phyloP scores from a whole-genome alignment of 768 basidiomycete genomes.

The Boletus eberwhitei region DNA sequence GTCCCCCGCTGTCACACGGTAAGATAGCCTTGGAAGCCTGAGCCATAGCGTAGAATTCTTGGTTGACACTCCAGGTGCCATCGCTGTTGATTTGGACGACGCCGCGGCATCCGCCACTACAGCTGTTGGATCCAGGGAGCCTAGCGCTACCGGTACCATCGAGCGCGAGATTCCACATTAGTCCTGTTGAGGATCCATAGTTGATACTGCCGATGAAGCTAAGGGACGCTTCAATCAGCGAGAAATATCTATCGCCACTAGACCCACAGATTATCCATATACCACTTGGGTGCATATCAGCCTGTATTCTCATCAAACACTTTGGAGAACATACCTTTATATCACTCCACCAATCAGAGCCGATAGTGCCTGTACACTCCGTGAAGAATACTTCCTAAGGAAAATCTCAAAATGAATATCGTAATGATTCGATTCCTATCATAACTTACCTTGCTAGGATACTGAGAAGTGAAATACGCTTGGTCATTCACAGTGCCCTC shows the following conservation, averaged over 20 bases:
- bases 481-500: slow-evolving; percentile 52
- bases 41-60: slow-evolving; percentile 76
- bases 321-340: slow-evolving; percentile 51
- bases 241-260: slow-evolving; percentile 13
- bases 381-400: slow-evolving; percentile 41
- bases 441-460: slow-evolving; percentile 45
- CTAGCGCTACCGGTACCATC: slow-evolving; percentile 62
- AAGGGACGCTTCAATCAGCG: slow-evolving; percentile 14
- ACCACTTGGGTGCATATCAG: slow-evolving; percentile 46
- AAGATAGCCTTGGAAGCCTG: slow-evolving; percentile 72
- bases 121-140: slow-evolving; percentile 62
- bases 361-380: slow-evolving; percentile 65
- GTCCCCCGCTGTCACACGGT: slow-evolving; percentile 64
- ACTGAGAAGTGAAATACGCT: slow-evolving; percentile 51
- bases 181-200: slow-evolving; percentile 38
- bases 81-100: slow-evolving; percentile 65
- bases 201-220: slow-evolving; percentile 39
- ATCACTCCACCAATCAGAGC: slow-evolving; percentile 76
- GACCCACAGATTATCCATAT: slow-evolving; percentile 61
- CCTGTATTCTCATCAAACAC: not conserved
- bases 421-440: not conserved
- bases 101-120: slow-evolving; percentile 62
- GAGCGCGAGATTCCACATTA: slow-evolving; percentile 78
- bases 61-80: slow-evolving; percentile 62
- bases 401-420: not conserved